A percentile compares a stretch with the other conserved stretches of the same genome.
phyloP scores from a whole-genome alignment of 2,329 filamentous ascomycete species.

The Colletotrichum magnum region DNA sequence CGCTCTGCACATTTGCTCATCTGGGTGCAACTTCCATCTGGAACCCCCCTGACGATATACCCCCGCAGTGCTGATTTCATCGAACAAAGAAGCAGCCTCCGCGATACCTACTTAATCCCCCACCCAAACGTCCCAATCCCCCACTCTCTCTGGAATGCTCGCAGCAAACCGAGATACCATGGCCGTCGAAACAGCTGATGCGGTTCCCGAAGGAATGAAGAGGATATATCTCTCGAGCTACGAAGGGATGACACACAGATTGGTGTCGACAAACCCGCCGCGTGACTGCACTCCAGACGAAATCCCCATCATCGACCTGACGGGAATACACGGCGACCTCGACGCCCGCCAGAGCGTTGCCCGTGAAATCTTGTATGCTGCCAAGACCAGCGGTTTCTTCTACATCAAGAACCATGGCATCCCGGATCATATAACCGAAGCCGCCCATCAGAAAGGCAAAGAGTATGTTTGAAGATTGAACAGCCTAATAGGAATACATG shows the following conservation, averaged over 20 bases:
- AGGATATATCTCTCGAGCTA: constrained; percentile 27
- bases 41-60: neutral
- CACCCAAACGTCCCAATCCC: too few relatives aligned
- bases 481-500: neutral
- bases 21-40: neutral
- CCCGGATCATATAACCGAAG: constrained; percentile 47
- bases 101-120: too few relatives aligned
- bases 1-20: too few relatives aligned
- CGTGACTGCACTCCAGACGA: constrained; percentile 56
- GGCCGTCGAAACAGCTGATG: neutral
- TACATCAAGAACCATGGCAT: constrained; percentile 63
- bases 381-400: constrained; percentile 61
- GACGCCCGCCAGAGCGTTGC: constrained; percentile 55
- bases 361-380: constrained; percentile 53
- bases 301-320: constrained; percentile 62
- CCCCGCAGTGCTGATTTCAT: neutral
- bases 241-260: constrained; percentile 31
- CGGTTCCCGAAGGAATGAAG: constrained; percentile 25
- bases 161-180: too few relatives aligned
- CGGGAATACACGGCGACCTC: constrained; percentile 51
- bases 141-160: too few relatives aligned
- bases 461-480: constrained; percentile 38
- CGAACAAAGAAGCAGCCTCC: neutral
- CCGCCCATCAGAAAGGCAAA: constrained; percentile 42
- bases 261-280: constrained; percentile 47